Evolutionary conservation across 805 yeast species (phyloP).

Genomic region (Zygoascus flipseniorum): DNA sequence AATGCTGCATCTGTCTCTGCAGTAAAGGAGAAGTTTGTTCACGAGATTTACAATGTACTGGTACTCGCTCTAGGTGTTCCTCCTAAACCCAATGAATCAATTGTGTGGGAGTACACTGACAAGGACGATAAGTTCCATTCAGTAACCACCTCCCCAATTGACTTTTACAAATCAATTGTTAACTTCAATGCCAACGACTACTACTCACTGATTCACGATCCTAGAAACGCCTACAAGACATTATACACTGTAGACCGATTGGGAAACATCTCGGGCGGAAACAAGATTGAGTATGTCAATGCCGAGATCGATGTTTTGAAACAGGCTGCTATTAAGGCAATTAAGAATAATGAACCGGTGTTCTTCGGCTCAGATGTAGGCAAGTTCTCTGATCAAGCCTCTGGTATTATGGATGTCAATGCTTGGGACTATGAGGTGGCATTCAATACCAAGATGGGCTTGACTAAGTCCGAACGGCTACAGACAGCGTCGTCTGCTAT

Average conservation of each 20-base stretch:
- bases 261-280: conserved; percentile 65
- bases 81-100: conserved; percentile 59
- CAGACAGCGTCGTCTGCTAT: conserved; percentile 62
- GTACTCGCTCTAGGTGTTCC: conserved; percentile 71
- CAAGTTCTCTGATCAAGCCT: conserved; percentile 51
- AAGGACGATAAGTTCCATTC: conserved; percentile 39
- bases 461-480: conserved; percentile 60
- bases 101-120: conserved; percentile 68
- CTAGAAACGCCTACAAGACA: conserved; percentile 61
- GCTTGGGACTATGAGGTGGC: conserved; percentile 57
- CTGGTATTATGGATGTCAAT: conserved; percentile 62
- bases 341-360: conserved; percentile 68
- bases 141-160: conserved; percentile 42
- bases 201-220: conserved; percentile 73
- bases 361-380: conserved; percentile 89
- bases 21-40: conserved; percentile 42
- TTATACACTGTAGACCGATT: conserved; percentile 66
- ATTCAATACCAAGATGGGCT: conserved; percentile 32
- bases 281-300: conserved; percentile 57
- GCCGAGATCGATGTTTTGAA: conserved; percentile 53
- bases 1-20: conserved; percentile 23
- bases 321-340: conserved; percentile 55
- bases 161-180: conserved; percentile 44
- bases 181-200: conserved; percentile 42
- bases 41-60: conserved; percentile 56